These are phyloP conservation scores for Plasmodium falciparum DNA, from an alignment of 169 alveolate genomes.

Conservation along the genomic window DNA sequence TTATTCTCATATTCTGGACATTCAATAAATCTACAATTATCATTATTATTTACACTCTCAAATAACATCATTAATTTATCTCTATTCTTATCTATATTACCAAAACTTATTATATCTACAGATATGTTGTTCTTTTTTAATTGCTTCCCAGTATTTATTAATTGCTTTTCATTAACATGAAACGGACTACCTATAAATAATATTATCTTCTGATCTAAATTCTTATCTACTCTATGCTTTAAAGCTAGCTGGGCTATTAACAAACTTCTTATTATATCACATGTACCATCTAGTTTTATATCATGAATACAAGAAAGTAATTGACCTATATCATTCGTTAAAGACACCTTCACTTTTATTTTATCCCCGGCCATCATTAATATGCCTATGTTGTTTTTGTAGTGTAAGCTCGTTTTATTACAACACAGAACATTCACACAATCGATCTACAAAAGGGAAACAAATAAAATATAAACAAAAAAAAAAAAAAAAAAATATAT, in stretches of 20 bases:
- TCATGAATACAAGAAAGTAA: conserved; percentile 88
- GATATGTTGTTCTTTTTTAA: conserved; percentile 95
- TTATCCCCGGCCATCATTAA: conserved; percentile 96
- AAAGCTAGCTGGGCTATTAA: conserved; percentile 96
- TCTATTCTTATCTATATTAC: conserved; percentile 89
- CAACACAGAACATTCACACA: conserved; percentile 90
- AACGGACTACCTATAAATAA: conserved; percentile 97
- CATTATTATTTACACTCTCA: conserved; percentile 87
- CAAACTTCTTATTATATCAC: conserved; percentile 92
- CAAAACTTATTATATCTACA: conserved; percentile 92
- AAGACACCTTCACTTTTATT: conserved; percentile 93
- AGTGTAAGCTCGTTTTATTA: conserved; percentile 90
- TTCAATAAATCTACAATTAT: conserved; percentile 89
- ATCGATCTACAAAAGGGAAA: conserved; percentile 82
- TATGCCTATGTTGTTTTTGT: conserved; percentile 96
- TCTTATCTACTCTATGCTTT: conserved; percentile 97
- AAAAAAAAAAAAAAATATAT: background rate
- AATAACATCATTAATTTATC: conserved; percentile 87
- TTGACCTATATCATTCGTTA: conserved; percentile 94
- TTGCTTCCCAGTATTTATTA: conserved; percentile 90
- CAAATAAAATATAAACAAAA: background rate
- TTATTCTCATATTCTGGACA: conserved; percentile 84
- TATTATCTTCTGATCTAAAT: conserved; percentile 95
- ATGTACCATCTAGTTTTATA: conserved; percentile 90
- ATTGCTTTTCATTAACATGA: conserved; percentile 70